Base-by-base conservation (phyloP, 148 eudicot genomes). In the Cornus florida region DNA sequence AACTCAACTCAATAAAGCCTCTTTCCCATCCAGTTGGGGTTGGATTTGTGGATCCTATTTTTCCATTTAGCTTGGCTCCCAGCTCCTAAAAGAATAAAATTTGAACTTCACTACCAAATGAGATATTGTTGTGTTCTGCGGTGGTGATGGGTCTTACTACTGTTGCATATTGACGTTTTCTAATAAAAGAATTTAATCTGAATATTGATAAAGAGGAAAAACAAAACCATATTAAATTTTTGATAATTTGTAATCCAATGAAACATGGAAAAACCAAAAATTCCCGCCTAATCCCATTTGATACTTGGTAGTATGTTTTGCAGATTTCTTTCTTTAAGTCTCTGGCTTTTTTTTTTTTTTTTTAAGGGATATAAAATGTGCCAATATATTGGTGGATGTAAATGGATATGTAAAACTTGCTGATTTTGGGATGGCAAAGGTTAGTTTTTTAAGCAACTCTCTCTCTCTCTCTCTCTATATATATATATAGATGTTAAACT, bases 341-440 rank as follows among this genome's bases (percentile, higher is more conserved):
- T 70, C n/a, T n/a, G n/a, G 24, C 50, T 53, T 3, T 20, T 72
- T 76, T 75, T 66, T 65, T 41, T 78, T 65, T 67, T 43, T 53
- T 71, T 53, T 14, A 75, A 91, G 94, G 89, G 94, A 91, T 82
- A 89, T 91, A 60, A 91, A 91, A 79, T 84, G 94, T 83, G 92
- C 90, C 28, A 91, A 89, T 74, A 91, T 89, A 83, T 80, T 91
- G 86, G 94, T 91, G 62, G 89, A 87, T 77, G 80, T 87, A 72
- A 78, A 67, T 70, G 94, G 94, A 78, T 84, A 85, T 24, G 89
- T 91, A 75, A 91, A 91, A 46, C 94, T 89, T 59, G 92, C 94
- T 0, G 94, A 91, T 86, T 91, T 91, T 79, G 94, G 94, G 32
- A 83, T 91, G 83, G 94, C 94, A 71, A 91, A 91, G 91, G 94